Conservation (phyloP, 2,329 filamentous ascomycete genomes). For the Chalara sp. region DNA sequence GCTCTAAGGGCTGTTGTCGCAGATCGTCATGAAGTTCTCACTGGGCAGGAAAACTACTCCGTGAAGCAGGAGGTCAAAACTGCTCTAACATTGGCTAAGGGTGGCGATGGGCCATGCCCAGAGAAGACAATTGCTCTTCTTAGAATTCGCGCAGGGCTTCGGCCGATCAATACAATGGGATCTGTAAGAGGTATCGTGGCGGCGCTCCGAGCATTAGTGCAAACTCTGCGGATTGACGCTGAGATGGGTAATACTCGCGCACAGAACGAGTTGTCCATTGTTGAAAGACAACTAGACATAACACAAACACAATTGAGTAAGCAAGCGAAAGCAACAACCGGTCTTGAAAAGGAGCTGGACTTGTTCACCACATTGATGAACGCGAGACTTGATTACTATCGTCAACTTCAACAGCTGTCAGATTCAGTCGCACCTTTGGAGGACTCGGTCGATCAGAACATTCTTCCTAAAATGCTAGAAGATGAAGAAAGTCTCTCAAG, state of each 20-base stretch:
- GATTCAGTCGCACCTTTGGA: constrained; percentile 70
- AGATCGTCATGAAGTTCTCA: constrained; percentile 71
- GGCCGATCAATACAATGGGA: constrained; percentile 41
- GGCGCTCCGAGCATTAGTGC: constrained; percentile 59
- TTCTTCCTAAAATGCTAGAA: constrained; percentile 41
- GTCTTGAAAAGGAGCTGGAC: constrained; percentile 65
- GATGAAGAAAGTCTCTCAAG: constrained; percentile 50
- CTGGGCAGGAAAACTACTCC: constrained; percentile 69
- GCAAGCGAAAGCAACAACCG: constrained; percentile 41
- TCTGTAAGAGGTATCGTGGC: constrained; percentile 67
- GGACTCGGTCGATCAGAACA: constrained; percentile 31
- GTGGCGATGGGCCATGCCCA: constrained; percentile 65
- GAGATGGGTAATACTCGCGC: constrained; percentile 47
- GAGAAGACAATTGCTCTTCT: constrained; percentile 50
- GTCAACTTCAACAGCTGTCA: constrained; percentile 83
- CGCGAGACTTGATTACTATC: constrained; percentile 79
- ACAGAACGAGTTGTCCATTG: constrained; percentile 56
- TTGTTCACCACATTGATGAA: constrained; percentile 77
- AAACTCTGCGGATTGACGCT: constrained; percentile 51
- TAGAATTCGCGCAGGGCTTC: constrained; percentile 37
- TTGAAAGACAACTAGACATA: constrained; percentile 54
- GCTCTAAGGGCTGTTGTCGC: constrained; percentile 68
- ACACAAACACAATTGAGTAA: constrained; percentile 47
- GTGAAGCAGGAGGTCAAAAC: constrained; percentile 64
- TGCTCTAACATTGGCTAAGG: constrained; percentile 52